Evolutionary conservation across 768 basidiomycete species (phyloP).

Genomic region (Strobilomyces echinocephalus): DNA sequence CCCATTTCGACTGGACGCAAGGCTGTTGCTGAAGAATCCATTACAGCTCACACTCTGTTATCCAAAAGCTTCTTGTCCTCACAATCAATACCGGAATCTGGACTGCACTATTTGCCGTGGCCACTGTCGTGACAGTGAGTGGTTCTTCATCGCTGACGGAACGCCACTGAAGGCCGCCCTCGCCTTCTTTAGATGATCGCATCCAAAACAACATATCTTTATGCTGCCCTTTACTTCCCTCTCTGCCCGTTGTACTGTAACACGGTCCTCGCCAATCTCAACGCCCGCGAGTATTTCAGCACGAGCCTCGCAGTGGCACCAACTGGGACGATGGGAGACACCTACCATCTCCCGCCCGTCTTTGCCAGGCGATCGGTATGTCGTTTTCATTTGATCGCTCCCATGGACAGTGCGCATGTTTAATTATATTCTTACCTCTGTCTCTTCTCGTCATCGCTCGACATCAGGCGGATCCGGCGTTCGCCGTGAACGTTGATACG

Average conservation of each 20-base stretch:
- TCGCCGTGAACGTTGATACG: no score
- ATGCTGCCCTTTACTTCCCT: slow-evolving; percentile 26
- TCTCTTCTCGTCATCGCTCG: no score
- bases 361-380: background rate
- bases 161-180: background rate
- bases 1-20: background rate
- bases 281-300: slow-evolving; percentile 3
- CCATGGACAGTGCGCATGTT: no score
- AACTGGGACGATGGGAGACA: no score
- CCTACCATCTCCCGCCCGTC: no score
- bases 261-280: slow-evolving; percentile 27
- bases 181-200: background rate
- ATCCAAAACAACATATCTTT: slow-evolving; percentile 6
- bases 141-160: background rate
- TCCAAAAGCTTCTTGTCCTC: slow-evolving; percentile 8
- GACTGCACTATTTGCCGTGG: slow-evolving; percentile 8
- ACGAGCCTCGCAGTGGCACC: no score
- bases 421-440: no score
- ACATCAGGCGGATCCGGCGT: no score
- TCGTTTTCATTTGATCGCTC: no score
- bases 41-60: background rate
- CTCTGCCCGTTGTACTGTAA: slow-evolving; percentile 33
- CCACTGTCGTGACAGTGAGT: slow-evolving; percentile 1
- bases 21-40: background rate
- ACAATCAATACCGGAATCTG: slow-evolving; percentile 13